Evolutionary conservation across 2,329 filamentous ascomycete genomes (phyloP).

Genomic region (Paraphoma sp.): DNA sequence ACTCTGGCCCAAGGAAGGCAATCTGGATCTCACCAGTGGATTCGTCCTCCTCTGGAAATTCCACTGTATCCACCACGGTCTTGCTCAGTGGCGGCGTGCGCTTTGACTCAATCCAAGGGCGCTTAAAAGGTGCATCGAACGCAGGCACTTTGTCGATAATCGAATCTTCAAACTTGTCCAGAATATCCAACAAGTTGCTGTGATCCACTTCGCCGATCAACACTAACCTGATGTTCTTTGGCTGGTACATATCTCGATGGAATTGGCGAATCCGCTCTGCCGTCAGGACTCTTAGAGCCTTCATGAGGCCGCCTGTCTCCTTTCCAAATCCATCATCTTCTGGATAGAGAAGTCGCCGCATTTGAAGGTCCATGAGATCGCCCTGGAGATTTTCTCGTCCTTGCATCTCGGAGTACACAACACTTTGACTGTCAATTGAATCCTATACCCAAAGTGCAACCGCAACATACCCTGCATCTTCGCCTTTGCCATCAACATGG

Average conservation of each 20-base stretch:
- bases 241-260: conserved; percentile 96
- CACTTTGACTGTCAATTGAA: conserved; percentile 54
- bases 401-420: conserved; percentile 99
- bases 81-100: conserved; percentile 75
- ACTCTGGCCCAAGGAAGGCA: conserved; percentile 85
- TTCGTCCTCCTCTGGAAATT: conserved; percentile 97
- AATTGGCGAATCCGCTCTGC: conserved; percentile 92
- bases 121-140: conserved; percentile 75
- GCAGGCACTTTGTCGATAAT: conserved; percentile 83
- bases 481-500: conserved; percentile 89
- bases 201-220: conserved; percentile 94
- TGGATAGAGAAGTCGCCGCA: conserved; percentile 82
- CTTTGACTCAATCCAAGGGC: conserved; percentile 90
- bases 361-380: conserved; percentile 86
- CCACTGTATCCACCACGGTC: conserved; percentile 77
- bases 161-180: conserved; percentile 87
- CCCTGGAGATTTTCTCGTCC: conserved; percentile 83
- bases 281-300: conserved; percentile 83
- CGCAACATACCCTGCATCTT: conserved; percentile 74
- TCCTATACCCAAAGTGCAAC: neutral
- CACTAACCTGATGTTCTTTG: conserved; percentile 89
- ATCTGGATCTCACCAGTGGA: conserved; percentile 87
- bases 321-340: conserved; percentile 92
- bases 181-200: conserved; percentile 75
- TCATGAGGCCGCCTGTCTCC: conserved; percentile 97